Evolutionary conservation across 805 yeast species (phyloP).

Genomic region (Torulaspora microellipsoides): DNA sequence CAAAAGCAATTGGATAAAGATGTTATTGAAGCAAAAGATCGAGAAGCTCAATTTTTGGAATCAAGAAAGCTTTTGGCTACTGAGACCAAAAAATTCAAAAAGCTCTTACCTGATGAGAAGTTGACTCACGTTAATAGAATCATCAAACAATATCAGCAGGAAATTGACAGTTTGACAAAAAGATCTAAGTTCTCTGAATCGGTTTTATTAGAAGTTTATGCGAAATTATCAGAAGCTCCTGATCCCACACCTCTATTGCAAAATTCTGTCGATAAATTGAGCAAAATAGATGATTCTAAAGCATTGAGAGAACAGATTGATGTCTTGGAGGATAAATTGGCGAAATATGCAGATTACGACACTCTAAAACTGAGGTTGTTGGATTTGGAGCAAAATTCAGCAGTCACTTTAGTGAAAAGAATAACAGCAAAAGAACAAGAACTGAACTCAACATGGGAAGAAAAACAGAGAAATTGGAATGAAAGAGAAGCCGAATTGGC

Average conservation of each 20-base stretch:
- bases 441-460: constrained; percentile 61
- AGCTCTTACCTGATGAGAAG: constrained; percentile 62
- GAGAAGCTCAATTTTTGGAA: constrained; percentile 61
- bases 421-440: constrained; percentile 72
- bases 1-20: constrained; percentile 72
- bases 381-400: constrained; percentile 56
- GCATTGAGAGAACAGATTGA: constrained; percentile 48
- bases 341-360: constrained; percentile 73
- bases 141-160: constrained; percentile 75
- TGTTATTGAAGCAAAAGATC: constrained; percentile 65
- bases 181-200: constrained; percentile 72
- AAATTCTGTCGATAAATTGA: constrained; percentile 59
- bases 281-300: constrained; percentile 49
- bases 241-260: constrained; percentile 84
- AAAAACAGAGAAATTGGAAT: constrained; percentile 66
- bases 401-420: constrained; percentile 49
- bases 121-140: constrained; percentile 44
- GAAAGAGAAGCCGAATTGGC: constrained; percentile 49
- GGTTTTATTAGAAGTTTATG: constrained; percentile 68
- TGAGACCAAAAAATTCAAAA: constrained; percentile 77
- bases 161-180: constrained; percentile 76
- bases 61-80: constrained; percentile 74
- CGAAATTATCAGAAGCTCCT: constrained; percentile 81
- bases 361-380: constrained; percentile 58
- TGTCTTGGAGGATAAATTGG: constrained; percentile 51